phyloP scores from a whole-genome alignment of 2,329 filamentous ascomycete genomes.

The Fusarium graminum region DNA sequence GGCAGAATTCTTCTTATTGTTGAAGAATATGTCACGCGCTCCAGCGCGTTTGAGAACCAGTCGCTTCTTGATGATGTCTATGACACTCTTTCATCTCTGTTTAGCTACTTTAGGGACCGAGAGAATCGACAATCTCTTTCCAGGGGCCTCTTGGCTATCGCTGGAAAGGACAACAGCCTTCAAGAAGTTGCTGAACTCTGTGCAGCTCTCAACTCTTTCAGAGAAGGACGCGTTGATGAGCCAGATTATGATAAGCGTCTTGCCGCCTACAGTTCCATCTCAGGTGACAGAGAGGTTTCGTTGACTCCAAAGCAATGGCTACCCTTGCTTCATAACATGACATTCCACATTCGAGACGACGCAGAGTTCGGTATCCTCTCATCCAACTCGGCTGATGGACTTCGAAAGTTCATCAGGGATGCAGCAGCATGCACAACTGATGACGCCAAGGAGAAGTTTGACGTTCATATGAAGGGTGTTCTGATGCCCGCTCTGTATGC shows the following conservation, averaged over 20 bases:
- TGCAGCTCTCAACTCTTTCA: slow-evolving; percentile 83
- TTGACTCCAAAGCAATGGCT: slow-evolving; percentile 84
- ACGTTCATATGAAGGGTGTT: slow-evolving; percentile 70
- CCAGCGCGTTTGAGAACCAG: slow-evolving; percentile 58
- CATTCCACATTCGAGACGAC: slow-evolving; percentile 86
- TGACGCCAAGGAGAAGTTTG: slow-evolving; percentile 60
- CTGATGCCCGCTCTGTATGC: slow-evolving; percentile 81
- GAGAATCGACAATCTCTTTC: slow-evolving; percentile 80
- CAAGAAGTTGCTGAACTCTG: slow-evolving; percentile 77
- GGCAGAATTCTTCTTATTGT: slow-evolving; percentile 83
- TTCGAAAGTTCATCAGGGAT: slow-evolving; percentile 82
- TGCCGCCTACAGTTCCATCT: slow-evolving; percentile 79
- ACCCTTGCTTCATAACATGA: slow-evolving; percentile 87
- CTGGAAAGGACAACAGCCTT: slow-evolving; percentile 71
- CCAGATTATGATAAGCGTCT: slow-evolving; percentile 89
- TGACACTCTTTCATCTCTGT: slow-evolving; percentile 81
- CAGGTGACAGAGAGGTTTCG: slow-evolving; percentile 67
- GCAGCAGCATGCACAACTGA: slow-evolving; percentile 58
- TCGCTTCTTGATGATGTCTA: slow-evolving; percentile 74
- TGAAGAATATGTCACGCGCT: slow-evolving; percentile 80
- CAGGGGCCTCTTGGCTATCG: slow-evolving; percentile 78
- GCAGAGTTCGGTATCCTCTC: slow-evolving; percentile 89
- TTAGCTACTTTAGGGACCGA: slow-evolving; percentile 89
- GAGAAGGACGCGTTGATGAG: slow-evolving; percentile 79
- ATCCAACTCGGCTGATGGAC: slow-evolving; percentile 81